phyloP scores from a whole-genome alignment of 148 eudicot species.

The Chenopodium quinoa region DNA sequence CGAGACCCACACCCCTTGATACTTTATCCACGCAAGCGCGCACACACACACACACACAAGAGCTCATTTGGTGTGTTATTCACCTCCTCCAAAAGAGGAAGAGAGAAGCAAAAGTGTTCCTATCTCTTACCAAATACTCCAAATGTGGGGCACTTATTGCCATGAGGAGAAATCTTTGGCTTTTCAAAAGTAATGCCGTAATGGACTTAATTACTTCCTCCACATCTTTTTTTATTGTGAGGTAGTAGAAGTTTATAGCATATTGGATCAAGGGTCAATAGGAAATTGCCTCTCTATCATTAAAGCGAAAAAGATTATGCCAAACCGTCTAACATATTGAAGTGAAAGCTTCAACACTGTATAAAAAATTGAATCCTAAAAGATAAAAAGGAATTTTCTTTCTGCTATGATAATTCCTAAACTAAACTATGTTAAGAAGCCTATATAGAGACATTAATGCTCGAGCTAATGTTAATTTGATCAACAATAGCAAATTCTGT shows the following conservation, averaged over 20 bases:
- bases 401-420: not conserved
- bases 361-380: not conserved
- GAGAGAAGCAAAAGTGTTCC: too few relatives aligned
- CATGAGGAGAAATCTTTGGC: too few relatives aligned
- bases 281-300: not conserved
- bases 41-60: too few relatives aligned
- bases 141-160: too few relatives aligned
- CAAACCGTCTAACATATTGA: not conserved
- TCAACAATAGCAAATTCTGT: not conserved
- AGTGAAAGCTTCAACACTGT: not conserved
- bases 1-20: too few relatives aligned
- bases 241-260: not conserved
- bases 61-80: too few relatives aligned
- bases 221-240: not conserved
- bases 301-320: not conserved
- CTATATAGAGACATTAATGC: too few relatives aligned
- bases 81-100: too few relatives aligned
- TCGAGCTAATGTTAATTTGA: not conserved
- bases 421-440: too few relatives aligned
- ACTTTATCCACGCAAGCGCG: too few relatives aligned
- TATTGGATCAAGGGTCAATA: not conserved
- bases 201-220: not conserved
- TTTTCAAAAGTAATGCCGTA: not conserved
- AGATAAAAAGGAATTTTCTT: not conserved
- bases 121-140: too few relatives aligned